Evolutionary conservation across 148 eudicot genomes (phyloP).

Genomic region (Diospyros lotus): DNA sequence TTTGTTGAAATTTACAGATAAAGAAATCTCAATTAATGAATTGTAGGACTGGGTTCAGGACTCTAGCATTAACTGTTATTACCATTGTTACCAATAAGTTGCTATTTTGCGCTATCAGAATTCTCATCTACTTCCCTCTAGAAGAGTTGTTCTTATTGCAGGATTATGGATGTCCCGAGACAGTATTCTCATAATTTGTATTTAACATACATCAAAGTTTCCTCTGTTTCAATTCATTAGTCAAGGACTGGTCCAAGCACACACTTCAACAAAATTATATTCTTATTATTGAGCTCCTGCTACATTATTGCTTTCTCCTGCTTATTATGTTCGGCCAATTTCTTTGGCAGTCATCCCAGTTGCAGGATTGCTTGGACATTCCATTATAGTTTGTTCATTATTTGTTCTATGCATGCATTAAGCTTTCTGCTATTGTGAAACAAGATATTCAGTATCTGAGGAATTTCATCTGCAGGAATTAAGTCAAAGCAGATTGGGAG

Average conservation of each 20-base stretch:
- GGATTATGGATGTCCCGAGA: background rate
- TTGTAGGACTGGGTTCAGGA: background rate
- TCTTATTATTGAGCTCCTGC: no score
- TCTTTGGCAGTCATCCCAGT: background rate
- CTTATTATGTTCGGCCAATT: no score
- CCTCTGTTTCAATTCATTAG: background rate
- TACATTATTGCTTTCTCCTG: no score
- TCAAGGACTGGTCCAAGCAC: no score
- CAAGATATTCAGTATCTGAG: background rate
- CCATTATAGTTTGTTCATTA: background rate
- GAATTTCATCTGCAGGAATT: constrained; percentile 30
- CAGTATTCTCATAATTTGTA: background rate
- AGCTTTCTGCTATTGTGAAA: background rate
- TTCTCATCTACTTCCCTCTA: background rate
- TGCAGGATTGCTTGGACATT: background rate
- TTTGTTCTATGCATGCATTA: background rate
- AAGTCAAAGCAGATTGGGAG: constrained; percentile 36
- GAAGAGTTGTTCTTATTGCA: background rate
- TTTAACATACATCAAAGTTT: constrained; percentile 1
- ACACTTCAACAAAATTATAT: no score
- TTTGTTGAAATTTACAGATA: background rate
- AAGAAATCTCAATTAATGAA: background rate
- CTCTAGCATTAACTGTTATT: background rate
- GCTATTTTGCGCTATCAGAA: background rate
- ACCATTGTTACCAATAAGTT: background rate